A percentile compares a stretch with the other conserved stretches of the same genome.
Conservation (phyloP, 805 yeast species). For the Ogataea pini region DNA sequence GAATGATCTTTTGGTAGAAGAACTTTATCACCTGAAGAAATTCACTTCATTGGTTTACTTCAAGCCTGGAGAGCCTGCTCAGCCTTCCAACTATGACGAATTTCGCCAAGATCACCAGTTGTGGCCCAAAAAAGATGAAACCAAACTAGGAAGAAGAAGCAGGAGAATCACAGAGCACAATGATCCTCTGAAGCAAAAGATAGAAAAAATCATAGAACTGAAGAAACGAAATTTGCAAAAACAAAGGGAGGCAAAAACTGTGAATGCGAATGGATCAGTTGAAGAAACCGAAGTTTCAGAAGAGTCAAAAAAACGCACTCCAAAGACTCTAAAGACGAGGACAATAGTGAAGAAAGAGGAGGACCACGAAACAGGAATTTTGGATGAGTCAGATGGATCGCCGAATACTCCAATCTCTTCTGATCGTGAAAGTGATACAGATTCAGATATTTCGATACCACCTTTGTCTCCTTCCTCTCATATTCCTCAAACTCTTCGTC, state of each 20-base stretch:
- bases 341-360: conserved; percentile 1
- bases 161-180: conserved; percentile 25
- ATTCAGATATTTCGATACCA: conserved; percentile 23
- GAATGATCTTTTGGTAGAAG: conserved; percentile 54
- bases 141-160: conserved; percentile 29
- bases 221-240: conserved; percentile 4
- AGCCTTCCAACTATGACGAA: conserved; percentile 35
- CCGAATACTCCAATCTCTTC: neutral
- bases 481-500: conserved; percentile 30
- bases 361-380: conserved; percentile 7
- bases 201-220: conserved; percentile 18
- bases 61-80: conserved; percentile 50
- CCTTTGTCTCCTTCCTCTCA: conserved; percentile 17
- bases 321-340: neutral
- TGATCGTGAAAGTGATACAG: conserved; percentile 9
- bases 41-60: conserved; percentile 62
- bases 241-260: neutral
- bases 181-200: conserved; percentile 28
- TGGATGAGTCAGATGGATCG: conserved; percentile 3
- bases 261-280: conserved; percentile 2
- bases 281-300: neutral
- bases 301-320: neutral
- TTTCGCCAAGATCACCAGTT: conserved; percentile 38
- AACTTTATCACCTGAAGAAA: conserved; percentile 62
- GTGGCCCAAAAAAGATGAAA: conserved; percentile 38